phyloP scores from a whole-genome alignment of 352 stramenopile species.

The Globisporangium echinulatum region DNA sequence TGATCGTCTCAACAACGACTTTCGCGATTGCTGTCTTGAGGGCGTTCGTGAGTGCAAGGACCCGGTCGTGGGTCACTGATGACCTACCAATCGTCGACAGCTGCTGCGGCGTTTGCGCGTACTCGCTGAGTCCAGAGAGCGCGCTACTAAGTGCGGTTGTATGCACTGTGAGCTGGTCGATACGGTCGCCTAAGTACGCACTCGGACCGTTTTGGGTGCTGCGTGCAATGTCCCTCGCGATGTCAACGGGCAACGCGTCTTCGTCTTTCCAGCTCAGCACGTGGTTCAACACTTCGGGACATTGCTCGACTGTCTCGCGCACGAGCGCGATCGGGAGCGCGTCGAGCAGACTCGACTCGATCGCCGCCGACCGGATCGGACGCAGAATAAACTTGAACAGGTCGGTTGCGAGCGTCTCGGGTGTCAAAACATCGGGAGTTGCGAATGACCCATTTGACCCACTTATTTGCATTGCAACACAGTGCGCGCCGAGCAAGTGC shows the following conservation, averaged over 20 bases:
- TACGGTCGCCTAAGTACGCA: constrained; percentile 27
- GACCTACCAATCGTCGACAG: too few species aligned
- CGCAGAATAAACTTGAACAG: constrained; percentile 78
- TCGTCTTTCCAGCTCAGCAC: constrained; percentile 73
- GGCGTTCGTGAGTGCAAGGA: constrained; percentile 44
- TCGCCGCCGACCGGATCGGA: constrained; percentile 68
- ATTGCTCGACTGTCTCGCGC: constrained; percentile 70
- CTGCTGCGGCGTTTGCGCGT: too few species aligned
- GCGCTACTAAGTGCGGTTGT: constrained; percentile 21
- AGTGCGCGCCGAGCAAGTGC: constrained; percentile 58
- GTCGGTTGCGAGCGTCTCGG: constrained; percentile 47
- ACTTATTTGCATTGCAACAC: constrained; percentile 20
- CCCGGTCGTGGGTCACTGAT: neutral
- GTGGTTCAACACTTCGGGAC: constrained; percentile 71
- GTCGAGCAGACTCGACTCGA: constrained; percentile 72
- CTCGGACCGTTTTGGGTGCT: too few species aligned
- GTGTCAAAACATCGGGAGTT: constrained; percentile 25
- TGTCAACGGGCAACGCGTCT: constrained; percentile 42
- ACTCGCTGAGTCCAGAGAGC: constrained; percentile 14
- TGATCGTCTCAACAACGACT: constrained; percentile 49
- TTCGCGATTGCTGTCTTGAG: constrained; percentile 44
- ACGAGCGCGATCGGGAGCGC: constrained; percentile 69
- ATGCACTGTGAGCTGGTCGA: constrained; percentile 15
- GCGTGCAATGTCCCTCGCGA: constrained; percentile 26
- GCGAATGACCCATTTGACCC: constrained; percentile 5